These are phyloP conservation scores for Neonectria faginata DNA, from an alignment of 2,329 filamentous ascomycete species.

Conservation along the genomic window DNA sequence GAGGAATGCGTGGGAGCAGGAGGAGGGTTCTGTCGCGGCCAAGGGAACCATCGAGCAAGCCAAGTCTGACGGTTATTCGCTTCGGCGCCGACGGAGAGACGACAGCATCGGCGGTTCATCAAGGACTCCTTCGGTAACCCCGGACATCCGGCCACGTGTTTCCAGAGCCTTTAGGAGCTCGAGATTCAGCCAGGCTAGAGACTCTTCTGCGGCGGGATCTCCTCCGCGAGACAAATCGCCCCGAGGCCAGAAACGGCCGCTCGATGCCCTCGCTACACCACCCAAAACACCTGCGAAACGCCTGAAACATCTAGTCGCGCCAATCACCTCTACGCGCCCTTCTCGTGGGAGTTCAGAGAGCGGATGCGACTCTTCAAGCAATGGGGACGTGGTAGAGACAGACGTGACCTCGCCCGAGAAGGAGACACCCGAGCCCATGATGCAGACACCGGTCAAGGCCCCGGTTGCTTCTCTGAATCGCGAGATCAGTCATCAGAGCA, in stretches of 20 bases:
- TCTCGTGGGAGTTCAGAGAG: conserved; percentile 56
- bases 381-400: conserved; percentile 49
- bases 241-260: conserved; percentile 54
- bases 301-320: conserved; percentile 51
- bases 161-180: conserved; percentile 54
- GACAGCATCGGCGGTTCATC: conserved; percentile 63
- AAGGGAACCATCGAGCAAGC: conserved; percentile 66
- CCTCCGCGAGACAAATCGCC: conserved; percentile 45
- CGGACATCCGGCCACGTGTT: conserved; percentile 65
- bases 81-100: conserved; percentile 66
- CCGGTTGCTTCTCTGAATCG: conserved; percentile 16
- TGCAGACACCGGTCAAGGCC: conserved; percentile 46
- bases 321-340: conserved; percentile 44
- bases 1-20: conserved; percentile 84
- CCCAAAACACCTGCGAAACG: conserved; percentile 67
- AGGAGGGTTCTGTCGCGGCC: conserved; percentile 59
- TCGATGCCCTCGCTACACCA: conserved; percentile 62
- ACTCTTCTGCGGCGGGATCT: conserved; percentile 48
- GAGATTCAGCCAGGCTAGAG: conserved; percentile 49
- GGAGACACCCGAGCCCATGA: conserved; percentile 56
- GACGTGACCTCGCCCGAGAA: conserved; percentile 65
- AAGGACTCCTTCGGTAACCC: conserved; percentile 68
- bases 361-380: conserved; percentile 44
- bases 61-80: conserved; percentile 62
- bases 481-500: conserved; percentile 24